Base-by-base conservation (phyloP, 768 basidiomycete species). In the Panaeolus cyanescens region DNA sequence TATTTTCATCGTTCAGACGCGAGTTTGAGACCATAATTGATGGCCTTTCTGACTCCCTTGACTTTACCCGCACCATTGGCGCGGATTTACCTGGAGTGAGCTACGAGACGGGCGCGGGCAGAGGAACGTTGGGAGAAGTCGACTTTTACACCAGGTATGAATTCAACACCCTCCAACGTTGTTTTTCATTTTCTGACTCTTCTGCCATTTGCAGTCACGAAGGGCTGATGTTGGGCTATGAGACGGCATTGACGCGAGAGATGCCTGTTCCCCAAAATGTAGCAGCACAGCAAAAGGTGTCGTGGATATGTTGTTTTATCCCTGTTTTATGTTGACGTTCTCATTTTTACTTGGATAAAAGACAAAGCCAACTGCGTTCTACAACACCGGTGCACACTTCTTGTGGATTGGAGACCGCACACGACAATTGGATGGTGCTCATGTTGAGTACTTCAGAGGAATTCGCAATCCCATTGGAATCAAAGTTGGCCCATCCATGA, bases 391-490 rank as follows among this genome's bases (percentile, higher is more conserved):
- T 2, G 92, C 94, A 7, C 95, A 96, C 72, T 96, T 97, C 76
- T 74, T 98, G 55, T 99, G 96, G 96, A 93, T 99, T 58, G 96
- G 96, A 0, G 97, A 99, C 75, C 86, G 96, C 56, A 99, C 96
- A 4, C 80, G 96, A 37, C 93, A 96, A 74, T 79, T 99, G 0
- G 85, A 87, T 50, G 95, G 95, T 6, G 97, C 95, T 3, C 97
- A 99, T 71, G 89, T 98, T 32, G 96, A 99, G 77, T 95, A 95
- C 74, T 96, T 96, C 77, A 81, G 92, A 59, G 94, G 95, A 6
- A 90, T 97, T 57, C 81, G 93, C 54, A 96, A 97, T 71, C 95
- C 95, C 1, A 93, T 97, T 61, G 97, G 97, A 2, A 85, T 98
- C 78, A 99, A 99, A 72, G 93, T 96, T 5, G 97, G 97, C 2